Percentiles rank a stretch among this genome's conserved stretches.
These are phyloP conservation scores for Dryadomyces quercivorus DNA, from an alignment of 2,329 filamentous ascomycete genomes.

Conservation along the genomic window DNA sequence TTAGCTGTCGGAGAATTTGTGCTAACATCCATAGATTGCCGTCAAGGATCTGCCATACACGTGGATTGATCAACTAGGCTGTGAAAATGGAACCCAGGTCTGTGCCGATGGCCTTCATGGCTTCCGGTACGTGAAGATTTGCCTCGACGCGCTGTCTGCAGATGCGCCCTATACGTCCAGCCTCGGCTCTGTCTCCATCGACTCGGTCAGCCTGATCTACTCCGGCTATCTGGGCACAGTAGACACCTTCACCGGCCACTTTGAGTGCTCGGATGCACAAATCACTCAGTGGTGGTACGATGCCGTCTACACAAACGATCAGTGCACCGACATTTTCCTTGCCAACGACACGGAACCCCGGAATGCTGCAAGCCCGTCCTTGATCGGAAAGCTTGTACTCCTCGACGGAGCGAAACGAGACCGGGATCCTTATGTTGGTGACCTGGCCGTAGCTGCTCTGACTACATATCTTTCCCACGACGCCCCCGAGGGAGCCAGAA, in stretches of 20 bases:
- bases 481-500: constrained; percentile 25
- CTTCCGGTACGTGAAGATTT: constrained; percentile 38
- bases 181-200: constrained; percentile 29
- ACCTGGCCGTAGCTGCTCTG: constrained; percentile 34
- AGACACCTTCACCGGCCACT: constrained; percentile 36
- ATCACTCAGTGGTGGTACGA: constrained; percentile 42
- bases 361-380: constrained; percentile 26
- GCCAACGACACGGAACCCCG: constrained; percentile 36
- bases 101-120: constrained; percentile 40
- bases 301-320: constrained; percentile 38
- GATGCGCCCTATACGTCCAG: constrained; percentile 32
- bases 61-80: constrained; percentile 33
- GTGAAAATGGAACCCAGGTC: constrained; percentile 27
- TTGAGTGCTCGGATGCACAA: constrained; percentile 36
- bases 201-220: constrained; percentile 28
- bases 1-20: not conserved
- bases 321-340: constrained; percentile 32
- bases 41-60: constrained; percentile 27
- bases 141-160: constrained; percentile 27
- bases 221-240: constrained; percentile 33
- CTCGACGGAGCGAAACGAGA: constrained; percentile 40
- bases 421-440: constrained; percentile 39
- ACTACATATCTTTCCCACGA: constrained; percentile 36
- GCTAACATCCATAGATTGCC: constrained; percentile 23
- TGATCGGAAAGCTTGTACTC: constrained; percentile 33